Evolutionary conservation across 2,329 filamentous ascomycete species (phyloP), one percentile per base, ranked within the genome.

Genomic region (Monosporascus sp.): DNA sequence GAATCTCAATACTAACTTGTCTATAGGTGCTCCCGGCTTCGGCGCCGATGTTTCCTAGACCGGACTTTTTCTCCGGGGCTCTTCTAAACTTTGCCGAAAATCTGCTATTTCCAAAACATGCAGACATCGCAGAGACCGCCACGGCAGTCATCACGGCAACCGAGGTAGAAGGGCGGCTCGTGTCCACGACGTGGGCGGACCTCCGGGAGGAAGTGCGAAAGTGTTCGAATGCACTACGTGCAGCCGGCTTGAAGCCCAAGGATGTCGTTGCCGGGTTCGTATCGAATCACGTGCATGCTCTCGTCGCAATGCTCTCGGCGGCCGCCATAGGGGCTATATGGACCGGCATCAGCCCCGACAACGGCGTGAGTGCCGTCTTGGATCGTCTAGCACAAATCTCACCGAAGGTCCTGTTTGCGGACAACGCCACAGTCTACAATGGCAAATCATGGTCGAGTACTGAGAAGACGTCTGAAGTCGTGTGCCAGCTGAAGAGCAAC

Each of bases 61-160:
- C 93, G 7, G 76, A 85, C 54, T 97, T 96, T 76, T 97, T 97
- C 69, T 70, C 83, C 52, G 86, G 86, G 9, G 82, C 89, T 15
- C 84, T 77, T 53, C 77, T 97, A 59, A 99, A 97, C 70, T 97
- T 97, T 68, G 92, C 93, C 25, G 90, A 97, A 73, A 99, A 99
- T 68, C 77, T 97, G 51, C 83, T 99, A 3, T 97, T 86, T 68
- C 93, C 93, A 3, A 77, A 76, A 48, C 74, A 80, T 38, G 72
- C 71, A 22, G 63, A 72, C 15, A 70, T 84, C 6, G 73, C 86
- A 57, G 80, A 85, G 49, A 70, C 83, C 46, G 76, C 80, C 5
- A 71, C 82, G 6, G 92, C 92, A 18, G 79, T 96, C 46, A 88
- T 97, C 62, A 89, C 88, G 25, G 86, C 83, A 4, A 96, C 90